Base-by-base conservation (phyloP, 2,329 filamentous ascomycete species). In the Cordyceps militaris region DNA sequence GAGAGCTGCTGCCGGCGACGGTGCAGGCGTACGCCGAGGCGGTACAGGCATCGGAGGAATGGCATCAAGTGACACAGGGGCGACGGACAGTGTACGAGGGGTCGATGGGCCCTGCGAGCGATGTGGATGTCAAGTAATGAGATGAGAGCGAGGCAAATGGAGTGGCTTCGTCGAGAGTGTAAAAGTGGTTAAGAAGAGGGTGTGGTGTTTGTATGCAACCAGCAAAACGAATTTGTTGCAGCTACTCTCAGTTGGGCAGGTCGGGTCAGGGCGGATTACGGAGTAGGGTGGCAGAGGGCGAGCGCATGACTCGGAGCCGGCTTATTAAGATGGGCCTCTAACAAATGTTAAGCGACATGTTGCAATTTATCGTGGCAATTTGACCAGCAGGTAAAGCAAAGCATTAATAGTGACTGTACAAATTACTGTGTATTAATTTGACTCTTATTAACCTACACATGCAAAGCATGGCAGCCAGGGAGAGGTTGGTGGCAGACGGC, bases 21-120 rank as follows among this genome's bases (percentile, higher is more conserved):
- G 62, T 65, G 19, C 59, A 60, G 40, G 60, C 50, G 3, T 70
- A 68, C 50, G 61, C 60, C 9, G 53, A 38, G 1, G 44, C 55
- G 16, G 63, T 66, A 4, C 62, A 61, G 56, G 51, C 61, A 14
- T 65, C 66, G 9, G 57, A 63, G 9, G 67, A 66, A 49, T 70
- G 66, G 66, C 40, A 61, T n/a, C 60, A 60, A 48, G 61, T 63
- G 14, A 65, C 64, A 4, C 61, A 65, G 26, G 68, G 67, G 24
- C 61, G 67, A 44, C 57, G 58, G n/a, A 68, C 66, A 16, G 24
- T 63, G 13, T 69, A 63, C 59, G 55, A 65, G 38, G 53, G 57
- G 21, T 64, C 61, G 8, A 30, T 64, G 51, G 66, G 66, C 28
- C 55, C 63, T 24, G 64, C 60, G 26, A 54, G 58, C 13, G 61